Evolutionary conservation across 2,329 filamentous ascomycete species (phyloP), one percentile per base, ranked within the genome.

Genomic region (Calonectria ilicicola): DNA sequence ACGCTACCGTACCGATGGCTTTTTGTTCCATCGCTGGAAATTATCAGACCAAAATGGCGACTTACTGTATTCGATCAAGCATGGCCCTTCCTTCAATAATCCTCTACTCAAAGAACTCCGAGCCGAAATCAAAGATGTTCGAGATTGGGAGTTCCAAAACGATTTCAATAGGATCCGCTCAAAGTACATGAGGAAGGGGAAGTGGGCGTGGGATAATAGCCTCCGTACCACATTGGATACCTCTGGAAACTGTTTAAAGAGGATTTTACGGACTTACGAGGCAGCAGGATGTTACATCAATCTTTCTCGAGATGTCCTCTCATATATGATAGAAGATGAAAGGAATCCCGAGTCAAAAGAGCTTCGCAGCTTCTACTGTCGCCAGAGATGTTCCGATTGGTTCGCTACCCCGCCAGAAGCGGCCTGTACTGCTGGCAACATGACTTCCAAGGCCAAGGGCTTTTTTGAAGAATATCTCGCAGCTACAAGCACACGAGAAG

Each of bases 261-360:
- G 5, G 42, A 23, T n/a, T 10, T 14, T 3, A 12, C 4, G 2
- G 17, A n/a, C 3, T 23, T 66, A 66, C n/a, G 14, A 27, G 21
- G 29, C 17, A 6, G 21, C 47, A 17, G 27, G 27, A 21, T 44
- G 46, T 8, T 66, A 66, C 38, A 32, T 66, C 5, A 66, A 46
- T 21, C 47, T 56, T 29, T 46, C 47, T 3, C 17, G 29, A 8
- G 64, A 66, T 9, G 56, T 32, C 21, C 47, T 66, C 9, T n/a
- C 38, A 35, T 42, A 42, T 35, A 58, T 66, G 64, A n/a, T 44
- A n/a, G 47, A 21, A 66, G 47, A 56, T 19, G 46, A 65, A 47
- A 17, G 15, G 3, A 35, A 66, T 19, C 32, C 32, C 4, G 38
- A 40, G 10, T 40, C 38, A 40, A 26, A 10, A 21, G 35, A 9